These are phyloP conservation scores for Cryptococcus hybrid DNA, from an alignment of 1,284 basidiomycete genomes.

Conservation along the genomic window DNA sequence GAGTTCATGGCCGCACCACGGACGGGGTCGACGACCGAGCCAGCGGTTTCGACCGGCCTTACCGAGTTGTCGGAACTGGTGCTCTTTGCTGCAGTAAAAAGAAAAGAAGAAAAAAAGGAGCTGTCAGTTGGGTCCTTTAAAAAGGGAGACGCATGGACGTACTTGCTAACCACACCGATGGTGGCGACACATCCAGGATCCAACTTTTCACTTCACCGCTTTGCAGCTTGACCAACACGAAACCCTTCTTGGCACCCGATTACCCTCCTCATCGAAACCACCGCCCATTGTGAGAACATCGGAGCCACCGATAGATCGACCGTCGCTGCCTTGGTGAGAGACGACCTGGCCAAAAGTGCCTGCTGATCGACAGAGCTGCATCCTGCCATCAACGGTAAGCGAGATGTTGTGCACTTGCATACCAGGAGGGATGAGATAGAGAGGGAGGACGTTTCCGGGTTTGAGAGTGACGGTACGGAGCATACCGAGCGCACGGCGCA, in stretches of 20 bases:
- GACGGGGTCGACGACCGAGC: conserved; percentile 84
- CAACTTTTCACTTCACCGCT: conserved; percentile 87
- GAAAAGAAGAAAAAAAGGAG: not conserved
- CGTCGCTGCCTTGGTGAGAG: conserved; percentile 58
- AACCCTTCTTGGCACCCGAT: conserved; percentile 55
- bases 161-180: conserved; percentile 88
- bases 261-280: conserved; percentile 22
- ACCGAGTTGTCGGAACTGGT: conserved; percentile 79
- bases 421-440: conserved; percentile 87
- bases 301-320: conserved; percentile 39
- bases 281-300: conserved; percentile 41
- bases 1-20: conserved; percentile 99
- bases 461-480: conserved; percentile 82
- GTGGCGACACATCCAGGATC: conserved; percentile 82
- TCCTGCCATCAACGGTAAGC: conserved; percentile 71
- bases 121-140: too few relatives aligned
- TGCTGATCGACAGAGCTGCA: conserved; percentile 82
- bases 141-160: not conserved
- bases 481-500: conserved; percentile 67
- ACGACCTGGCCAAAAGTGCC: conserved; percentile 84
- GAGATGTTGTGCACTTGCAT: conserved; percentile 87
- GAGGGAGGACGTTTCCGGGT: conserved; percentile 89
- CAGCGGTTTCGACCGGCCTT: conserved; percentile 90
- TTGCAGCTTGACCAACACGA: conserved; percentile 74
- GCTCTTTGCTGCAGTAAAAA: conserved; percentile 58